A percentile compares a stretch with the other conserved stretches of the same genome.
phyloP scores from a whole-genome alignment of 495 filamentous ascomycete species.

The Aeminium ludgeri region DNA sequence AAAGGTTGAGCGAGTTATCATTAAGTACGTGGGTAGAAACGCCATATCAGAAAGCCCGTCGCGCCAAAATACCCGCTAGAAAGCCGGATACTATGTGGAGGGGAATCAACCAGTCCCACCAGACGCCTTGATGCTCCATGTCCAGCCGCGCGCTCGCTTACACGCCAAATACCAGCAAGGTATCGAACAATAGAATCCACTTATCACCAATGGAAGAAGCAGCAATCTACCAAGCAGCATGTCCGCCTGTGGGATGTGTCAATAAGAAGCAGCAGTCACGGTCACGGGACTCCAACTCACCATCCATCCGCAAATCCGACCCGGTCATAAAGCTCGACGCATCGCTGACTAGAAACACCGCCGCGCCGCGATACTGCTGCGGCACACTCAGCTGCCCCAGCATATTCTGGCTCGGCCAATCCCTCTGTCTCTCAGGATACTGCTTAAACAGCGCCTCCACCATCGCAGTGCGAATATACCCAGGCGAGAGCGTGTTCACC shows the following conservation, averaged over 20 bases:
- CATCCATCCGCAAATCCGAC: slow-evolving; percentile 24
- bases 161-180: not conserved
- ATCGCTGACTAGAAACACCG: slow-evolving; percentile 60
- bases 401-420: slow-evolving; percentile 86
- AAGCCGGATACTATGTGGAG: no score
- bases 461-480: slow-evolving; percentile 91
- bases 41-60: not conserved
- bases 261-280: no score
- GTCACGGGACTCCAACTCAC: no score
- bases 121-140: no score
- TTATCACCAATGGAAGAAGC: not conserved
- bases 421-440: slow-evolving; percentile 54
- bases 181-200: not conserved
- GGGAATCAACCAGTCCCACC: no score
- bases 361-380: slow-evolving; percentile 51
- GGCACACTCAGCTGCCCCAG: slow-evolving; percentile 61
- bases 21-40: not conserved
- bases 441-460: slow-evolving; percentile 60
- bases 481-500: slow-evolving; percentile 87
- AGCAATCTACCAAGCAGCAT: slow-evolving; percentile 21
- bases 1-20: not conserved
- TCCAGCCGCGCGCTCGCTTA: not conserved
- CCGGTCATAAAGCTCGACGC: slow-evolving; percentile 67
- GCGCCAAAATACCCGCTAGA: not conserved
- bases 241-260: no score